Percentiles rank a stretch among this genome's conserved stretches.
These are phyloP conservation scores for Aphanoascus verrucosus DNA, from an alignment of 2,329 filamentous ascomycete genomes.

Conservation along the genomic window DNA sequence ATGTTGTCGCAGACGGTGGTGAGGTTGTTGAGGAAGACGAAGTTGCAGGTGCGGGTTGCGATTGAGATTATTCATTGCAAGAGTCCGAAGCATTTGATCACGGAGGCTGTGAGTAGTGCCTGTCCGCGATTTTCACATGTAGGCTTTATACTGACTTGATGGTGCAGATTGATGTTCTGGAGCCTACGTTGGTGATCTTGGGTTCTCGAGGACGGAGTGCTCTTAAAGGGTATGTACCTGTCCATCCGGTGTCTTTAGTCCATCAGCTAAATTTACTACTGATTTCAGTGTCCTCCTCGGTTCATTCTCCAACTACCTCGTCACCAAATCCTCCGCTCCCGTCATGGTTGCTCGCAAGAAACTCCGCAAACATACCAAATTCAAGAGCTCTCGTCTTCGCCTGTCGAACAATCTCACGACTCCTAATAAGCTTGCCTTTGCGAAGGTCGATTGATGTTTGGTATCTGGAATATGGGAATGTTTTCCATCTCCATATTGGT, in stretches of 20 bases:
- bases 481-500: not conserved
- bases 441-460: constrained; percentile 56
- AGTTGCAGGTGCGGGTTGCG: constrained; percentile 82
- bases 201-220: constrained; percentile 85
- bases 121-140: not conserved
- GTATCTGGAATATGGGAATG: not conserved
- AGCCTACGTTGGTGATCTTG: constrained; percentile 83
- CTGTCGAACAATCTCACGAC: constrained; percentile 74
- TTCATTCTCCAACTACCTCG: constrained; percentile 93
- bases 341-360: constrained; percentile 97
- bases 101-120: constrained; percentile 58
- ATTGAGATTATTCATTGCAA: constrained; percentile 98
- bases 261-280: too few relatives aligned
- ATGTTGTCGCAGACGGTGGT: constrained; percentile 75
- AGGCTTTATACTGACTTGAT: constrained; percentile 12
- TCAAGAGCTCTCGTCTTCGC: constrained; percentile 57
- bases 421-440: constrained; percentile 57
- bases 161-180: constrained; percentile 70
- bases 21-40: constrained; percentile 79
- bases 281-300: constrained; percentile 72
- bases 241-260: not conserved
- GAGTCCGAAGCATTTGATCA: constrained; percentile 90
- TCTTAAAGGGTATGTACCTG: constrained; percentile 65
- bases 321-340: constrained; percentile 90
- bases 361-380: constrained; percentile 74